Percentiles rank a stretch among this genome's conserved stretches.
Evolutionary conservation across 2,329 filamentous ascomycete genomes (phyloP).

Genomic region (Basipetospora chlamydospora): DNA sequence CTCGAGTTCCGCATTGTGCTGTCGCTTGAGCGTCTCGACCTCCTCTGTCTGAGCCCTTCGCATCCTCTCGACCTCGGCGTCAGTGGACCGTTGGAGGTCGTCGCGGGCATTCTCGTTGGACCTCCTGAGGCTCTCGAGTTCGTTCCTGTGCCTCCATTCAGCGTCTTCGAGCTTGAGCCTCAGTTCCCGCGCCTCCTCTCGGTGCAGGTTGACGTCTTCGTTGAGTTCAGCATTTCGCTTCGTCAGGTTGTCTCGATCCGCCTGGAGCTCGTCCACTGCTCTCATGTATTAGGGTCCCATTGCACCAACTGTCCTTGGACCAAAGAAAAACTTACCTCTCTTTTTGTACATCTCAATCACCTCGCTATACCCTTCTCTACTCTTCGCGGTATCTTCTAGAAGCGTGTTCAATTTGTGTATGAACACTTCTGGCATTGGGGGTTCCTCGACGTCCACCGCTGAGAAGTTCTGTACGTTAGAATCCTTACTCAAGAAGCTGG

Average conservation of each 20-base stretch:
- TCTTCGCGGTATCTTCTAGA: conserved; percentile 53
- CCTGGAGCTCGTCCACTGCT: conserved; percentile 33
- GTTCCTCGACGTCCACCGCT: conserved; percentile 70
- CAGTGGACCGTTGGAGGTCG: conserved; percentile 32
- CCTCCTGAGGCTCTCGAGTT: conserved; percentile 38
- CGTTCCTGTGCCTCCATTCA: conserved; percentile 27
- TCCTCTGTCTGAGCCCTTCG: conserved; percentile 52
- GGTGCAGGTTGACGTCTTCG: conserved; percentile 19
- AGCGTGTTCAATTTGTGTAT: conserved; percentile 47
- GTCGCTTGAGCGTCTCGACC: conserved; percentile 47
- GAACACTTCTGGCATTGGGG: conserved; percentile 30
- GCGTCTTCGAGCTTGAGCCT: conserved; percentile 20
- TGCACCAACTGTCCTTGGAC: too few species aligned
- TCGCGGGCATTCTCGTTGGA: conserved; percentile 42
- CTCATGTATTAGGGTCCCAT: conserved; percentile 1
- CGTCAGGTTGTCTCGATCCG: conserved; percentile 28
- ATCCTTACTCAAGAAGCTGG: conserved; percentile 47
- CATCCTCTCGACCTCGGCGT: conserved; percentile 41
- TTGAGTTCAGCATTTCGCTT: conserved; percentile 50
- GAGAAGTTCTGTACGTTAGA: conserved; percentile 51
- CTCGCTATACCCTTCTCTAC: conserved; percentile 58
- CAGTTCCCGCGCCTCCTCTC: conserved; percentile 40
- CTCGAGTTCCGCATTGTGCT: conserved; percentile 49
- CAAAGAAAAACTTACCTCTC: conserved; percentile 41
- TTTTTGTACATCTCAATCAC: conserved; percentile 59